Conservation (phyloP, 2,329 filamentous ascomycete genomes). For the Bipolaris zeicola region DNA sequence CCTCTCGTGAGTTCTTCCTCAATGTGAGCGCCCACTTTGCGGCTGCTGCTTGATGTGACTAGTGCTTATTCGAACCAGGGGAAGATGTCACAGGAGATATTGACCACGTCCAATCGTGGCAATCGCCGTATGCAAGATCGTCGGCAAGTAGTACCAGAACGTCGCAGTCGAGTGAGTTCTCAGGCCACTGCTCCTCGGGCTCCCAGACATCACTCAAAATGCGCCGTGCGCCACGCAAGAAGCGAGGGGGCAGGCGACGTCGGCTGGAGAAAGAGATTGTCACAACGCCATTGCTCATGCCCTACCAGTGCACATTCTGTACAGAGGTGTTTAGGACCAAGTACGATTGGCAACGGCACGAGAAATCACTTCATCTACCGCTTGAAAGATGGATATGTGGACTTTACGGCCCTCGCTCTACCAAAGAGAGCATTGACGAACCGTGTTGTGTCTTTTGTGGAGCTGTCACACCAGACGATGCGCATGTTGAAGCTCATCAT, state of each 20-base stretch:
- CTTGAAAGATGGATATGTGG: conserved; percentile 37
- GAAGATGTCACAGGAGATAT: not conserved
- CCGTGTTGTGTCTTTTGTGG: conserved; percentile 31
- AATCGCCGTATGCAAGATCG: conserved; percentile 21
- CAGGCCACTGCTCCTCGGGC: conserved; percentile 18
- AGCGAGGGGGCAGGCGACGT: conserved; percentile 14
- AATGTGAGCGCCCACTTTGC: no score
- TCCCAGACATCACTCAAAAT: conserved; percentile 25
- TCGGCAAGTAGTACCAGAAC: conserved; percentile 34
- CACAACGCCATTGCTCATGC: conserved; percentile 16
- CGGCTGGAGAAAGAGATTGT: conserved; percentile 16
- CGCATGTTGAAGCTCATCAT: conserved; percentile 28
- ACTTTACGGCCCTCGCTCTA: conserved; percentile 19
- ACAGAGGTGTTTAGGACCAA: conserved; percentile 40
- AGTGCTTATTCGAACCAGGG: not conserved
- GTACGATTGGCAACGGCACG: conserved; percentile 39
- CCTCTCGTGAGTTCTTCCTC: conserved; percentile 5
- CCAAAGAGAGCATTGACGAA: conserved; percentile 19
- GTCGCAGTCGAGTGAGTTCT: conserved; percentile 31
- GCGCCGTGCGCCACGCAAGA: conserved; percentile 17
- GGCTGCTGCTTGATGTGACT: no score
- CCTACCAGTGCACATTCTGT: conserved; percentile 40
- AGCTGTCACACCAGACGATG: conserved; percentile 13
- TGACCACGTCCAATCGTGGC: conserved; percentile 15
- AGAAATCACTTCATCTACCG: conserved; percentile 36